Conservation (phyloP, 331 rosid genomes). For the Ulmus americana region DNA sequence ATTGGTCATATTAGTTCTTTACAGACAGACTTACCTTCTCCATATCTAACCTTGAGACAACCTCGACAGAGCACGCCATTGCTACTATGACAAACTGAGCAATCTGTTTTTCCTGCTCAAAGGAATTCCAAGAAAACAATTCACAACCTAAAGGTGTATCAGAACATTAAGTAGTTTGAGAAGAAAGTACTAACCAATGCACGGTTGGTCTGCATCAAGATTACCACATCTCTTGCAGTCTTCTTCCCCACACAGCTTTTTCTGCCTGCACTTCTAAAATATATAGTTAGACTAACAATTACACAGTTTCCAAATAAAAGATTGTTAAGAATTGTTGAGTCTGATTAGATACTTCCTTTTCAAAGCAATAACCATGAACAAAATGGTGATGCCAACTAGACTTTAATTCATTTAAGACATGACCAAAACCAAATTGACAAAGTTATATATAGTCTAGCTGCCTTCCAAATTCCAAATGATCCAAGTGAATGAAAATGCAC, state of each 20-base stretch:
- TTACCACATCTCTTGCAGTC: constrained; percentile 65
- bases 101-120: constrained; percentile 63
- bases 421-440: background rate
- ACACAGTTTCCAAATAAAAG: background rate
- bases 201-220: constrained; percentile 49
- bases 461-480: no score
- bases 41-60: constrained; percentile 70
- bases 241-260: constrained; percentile 62
- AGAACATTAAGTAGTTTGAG: background rate
- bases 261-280: constrained; percentile 45
- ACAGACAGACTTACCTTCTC: constrained; percentile 49
- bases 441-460: no score
- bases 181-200: constrained; percentile 46
- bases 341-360: no score
- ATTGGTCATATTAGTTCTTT: no score
- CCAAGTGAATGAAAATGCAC: no score
- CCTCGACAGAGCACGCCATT: constrained; percentile 62
- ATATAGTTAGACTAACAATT: background rate
- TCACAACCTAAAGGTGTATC: constrained; percentile 1
- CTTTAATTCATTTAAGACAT: background rate
- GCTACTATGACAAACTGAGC: constrained; percentile 68
- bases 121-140: constrained; percentile 8
- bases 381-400: background rate
- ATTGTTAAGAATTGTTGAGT: no score
- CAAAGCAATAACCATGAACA: background rate